phyloP scores from a whole-genome alignment of 2,329 filamentous ascomycete genomes.

The Fusarium chuoi region DNA sequence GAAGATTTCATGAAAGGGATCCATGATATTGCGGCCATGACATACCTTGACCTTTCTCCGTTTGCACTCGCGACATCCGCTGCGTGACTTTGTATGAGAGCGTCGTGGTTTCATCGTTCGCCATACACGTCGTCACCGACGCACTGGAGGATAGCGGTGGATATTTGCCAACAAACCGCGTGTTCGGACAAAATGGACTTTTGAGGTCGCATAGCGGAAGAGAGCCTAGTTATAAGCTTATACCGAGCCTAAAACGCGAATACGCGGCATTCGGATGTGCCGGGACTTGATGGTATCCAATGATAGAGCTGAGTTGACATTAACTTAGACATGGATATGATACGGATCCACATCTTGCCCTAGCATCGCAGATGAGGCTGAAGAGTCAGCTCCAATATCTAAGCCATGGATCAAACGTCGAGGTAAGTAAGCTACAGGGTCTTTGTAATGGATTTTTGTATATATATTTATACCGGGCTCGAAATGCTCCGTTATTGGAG shows the following conservation, averaged over 20 bases:
- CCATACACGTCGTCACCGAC: no score
- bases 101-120: background rate
- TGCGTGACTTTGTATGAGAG: background rate
- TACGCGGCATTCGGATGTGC: background rate
- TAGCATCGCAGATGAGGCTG: background rate
- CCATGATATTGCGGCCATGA: background rate
- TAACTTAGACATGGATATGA: background rate
- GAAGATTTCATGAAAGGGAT: no score
- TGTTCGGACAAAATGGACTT: no score
- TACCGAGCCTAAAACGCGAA: background rate
- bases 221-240: no score
- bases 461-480: background rate
- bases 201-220: no score
- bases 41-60: background rate
- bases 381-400: background rate
- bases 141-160: no score
- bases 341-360: background rate
- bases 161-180: no score
- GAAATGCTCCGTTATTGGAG: background rate
- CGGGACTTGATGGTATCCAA: background rate
- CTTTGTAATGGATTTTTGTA: background rate
- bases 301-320: background rate
- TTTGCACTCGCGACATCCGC: background rate
- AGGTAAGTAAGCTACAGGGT: background rate
- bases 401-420: background rate